Conservation (phyloP, 2,329 filamentous ascomycete genomes). For the Lomentospora prolificans region DNA sequence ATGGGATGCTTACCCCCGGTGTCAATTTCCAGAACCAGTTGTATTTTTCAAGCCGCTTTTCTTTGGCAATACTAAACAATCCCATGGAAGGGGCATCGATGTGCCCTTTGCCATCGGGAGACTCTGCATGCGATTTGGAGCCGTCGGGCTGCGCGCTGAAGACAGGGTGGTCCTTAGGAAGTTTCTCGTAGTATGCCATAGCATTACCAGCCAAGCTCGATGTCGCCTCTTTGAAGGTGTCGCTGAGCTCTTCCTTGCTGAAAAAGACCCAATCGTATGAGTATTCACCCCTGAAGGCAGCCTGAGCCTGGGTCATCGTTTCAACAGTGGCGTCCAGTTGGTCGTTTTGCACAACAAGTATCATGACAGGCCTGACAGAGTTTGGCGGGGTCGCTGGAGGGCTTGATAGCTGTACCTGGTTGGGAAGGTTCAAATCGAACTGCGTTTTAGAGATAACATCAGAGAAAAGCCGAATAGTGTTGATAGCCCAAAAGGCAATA, state of each 20-base stretch:
- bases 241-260: constrained; percentile 68
- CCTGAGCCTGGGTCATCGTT: constrained; percentile 49
- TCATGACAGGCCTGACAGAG: constrained; percentile 26
- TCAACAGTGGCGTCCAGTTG: constrained; percentile 58
- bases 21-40: constrained; percentile 54
- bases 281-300: constrained; percentile 40
- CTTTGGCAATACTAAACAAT: constrained; percentile 70
- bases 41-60: constrained; percentile 55
- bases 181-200: constrained; percentile 60
- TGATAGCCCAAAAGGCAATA: no score
- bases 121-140: background rate
- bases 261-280: constrained; percentile 86
- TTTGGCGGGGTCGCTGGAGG: no score
- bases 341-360: constrained; percentile 63
- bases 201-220: constrained; percentile 57
- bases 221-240: constrained; percentile 63
- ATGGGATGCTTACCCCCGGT: constrained; percentile 41
- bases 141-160: constrained; percentile 44
- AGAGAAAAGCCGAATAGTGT: no score
- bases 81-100: constrained; percentile 73
- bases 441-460: no score
- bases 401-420: no score
- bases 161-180: constrained; percentile 69
- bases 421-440: no score
- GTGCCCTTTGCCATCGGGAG: constrained; percentile 47